A percentile compares a stretch with the other conserved stretches of the same genome.
Conservation (phyloP, 306 rosid species). For the Hippophae tibetana region DNA sequence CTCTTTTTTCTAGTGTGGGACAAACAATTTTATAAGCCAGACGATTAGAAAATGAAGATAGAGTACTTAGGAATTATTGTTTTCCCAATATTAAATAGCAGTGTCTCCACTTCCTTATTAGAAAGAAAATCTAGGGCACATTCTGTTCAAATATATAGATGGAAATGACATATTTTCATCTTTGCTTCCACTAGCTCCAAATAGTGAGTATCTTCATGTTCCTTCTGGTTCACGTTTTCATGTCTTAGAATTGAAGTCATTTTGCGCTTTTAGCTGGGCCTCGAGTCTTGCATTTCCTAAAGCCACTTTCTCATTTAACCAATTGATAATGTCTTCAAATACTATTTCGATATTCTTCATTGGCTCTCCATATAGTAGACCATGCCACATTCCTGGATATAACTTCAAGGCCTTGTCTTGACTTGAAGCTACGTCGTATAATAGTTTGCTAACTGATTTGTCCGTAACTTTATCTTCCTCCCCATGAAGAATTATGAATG, state of each 20-base stretch:
- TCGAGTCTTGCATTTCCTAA: slow-evolving; percentile 51
- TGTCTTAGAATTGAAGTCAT: slow-evolving; percentile 23
- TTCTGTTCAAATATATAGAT: too few relatives aligned
- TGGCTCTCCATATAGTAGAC: slow-evolving; percentile 78
- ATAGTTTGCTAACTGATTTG: slow-evolving; percentile 49
- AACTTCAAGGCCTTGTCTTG: slow-evolving; percentile 57
- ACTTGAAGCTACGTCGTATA: slow-evolving; percentile 51
- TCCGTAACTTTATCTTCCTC: slow-evolving; percentile 67
- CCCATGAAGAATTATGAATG: slow-evolving; percentile 64
- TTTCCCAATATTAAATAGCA: too few relatives aligned
- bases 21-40: too few relatives aligned
- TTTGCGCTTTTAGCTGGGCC: slow-evolving; percentile 42
- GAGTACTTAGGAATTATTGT: too few relatives aligned
- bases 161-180: too few relatives aligned
- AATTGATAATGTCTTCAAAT: slow-evolving; percentile 52
- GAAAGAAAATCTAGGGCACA: too few relatives aligned
- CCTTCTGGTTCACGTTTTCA: not conserved
- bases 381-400: slow-evolving; percentile 91
- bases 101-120: too few relatives aligned
- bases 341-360: slow-evolving; percentile 48
- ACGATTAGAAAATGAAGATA: too few relatives aligned
- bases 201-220: too few relatives aligned
- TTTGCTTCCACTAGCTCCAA: too few relatives aligned
- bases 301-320: slow-evolving; percentile 43
- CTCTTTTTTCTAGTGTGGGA: too few relatives aligned